Evolutionary conservation across 176 grass and related monocot genomes (phyloP).

Genomic region (Ananas comosus): DNA sequence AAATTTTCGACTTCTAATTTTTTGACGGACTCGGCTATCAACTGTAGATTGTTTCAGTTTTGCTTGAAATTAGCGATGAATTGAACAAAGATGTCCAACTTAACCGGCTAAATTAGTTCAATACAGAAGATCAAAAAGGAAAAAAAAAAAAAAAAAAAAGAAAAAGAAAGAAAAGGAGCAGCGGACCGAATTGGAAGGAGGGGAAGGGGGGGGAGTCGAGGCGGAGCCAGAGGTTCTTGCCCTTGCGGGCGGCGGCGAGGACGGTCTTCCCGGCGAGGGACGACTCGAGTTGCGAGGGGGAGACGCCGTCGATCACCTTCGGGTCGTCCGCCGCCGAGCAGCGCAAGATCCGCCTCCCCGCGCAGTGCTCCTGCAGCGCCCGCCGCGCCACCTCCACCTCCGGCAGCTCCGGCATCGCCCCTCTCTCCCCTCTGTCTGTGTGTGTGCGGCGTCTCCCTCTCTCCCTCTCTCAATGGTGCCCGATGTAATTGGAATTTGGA

Average conservation of each 20-base stretch:
- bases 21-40: too few species aligned
- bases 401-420: constrained; percentile 52
- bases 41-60: too few species aligned
- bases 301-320: constrained; percentile 59
- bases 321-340: constrained; percentile 30
- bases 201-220: constrained; percentile 40
- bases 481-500: too few species aligned
- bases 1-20: too few species aligned
- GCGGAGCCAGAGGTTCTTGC: constrained; percentile 52
- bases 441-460: not conserved
- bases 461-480: not conserved
- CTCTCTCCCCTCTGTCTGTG: not conserved
- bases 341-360: constrained; percentile 28
- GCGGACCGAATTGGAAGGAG: constrained; percentile 52
- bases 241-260: constrained; percentile 27
- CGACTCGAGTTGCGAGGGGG: constrained; percentile 23
- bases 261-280: constrained; percentile 39
- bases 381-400: constrained; percentile 47
- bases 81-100: too few species aligned
- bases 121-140: too few species aligned
- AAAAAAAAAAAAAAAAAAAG: not conserved
- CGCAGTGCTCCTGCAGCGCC: constrained; percentile 44
- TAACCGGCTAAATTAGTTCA: too few species aligned
- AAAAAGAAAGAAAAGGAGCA: too few species aligned
- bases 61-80: too few species aligned